Base-by-base conservation (phyloP, 2,329 filamentous ascomycete species). In the Podosphaera xanthii region DNA sequence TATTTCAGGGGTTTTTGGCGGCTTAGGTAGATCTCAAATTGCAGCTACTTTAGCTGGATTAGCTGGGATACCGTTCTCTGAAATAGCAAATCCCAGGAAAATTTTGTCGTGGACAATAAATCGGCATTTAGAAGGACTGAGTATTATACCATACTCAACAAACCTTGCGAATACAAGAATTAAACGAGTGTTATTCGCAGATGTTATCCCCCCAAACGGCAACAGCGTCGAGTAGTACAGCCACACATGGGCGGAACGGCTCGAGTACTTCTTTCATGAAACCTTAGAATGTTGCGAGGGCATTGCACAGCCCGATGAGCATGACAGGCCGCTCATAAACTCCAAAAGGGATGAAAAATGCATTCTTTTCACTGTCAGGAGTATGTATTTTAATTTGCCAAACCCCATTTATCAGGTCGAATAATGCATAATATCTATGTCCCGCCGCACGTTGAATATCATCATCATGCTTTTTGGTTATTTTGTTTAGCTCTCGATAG, bases 401-500 rank as follows among this genome's bases (percentile, higher is more conserved):
- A 31, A 54, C 33, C 10, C 50, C 33, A n/a, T 54, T 54, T 12
- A 34, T 31, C 2, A 54, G 50, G 50, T 54, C 50, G 3, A 54
- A n/a, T 12, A 34, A 54, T 34, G 50, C 50, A 35, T 54, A 54
- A 10, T 36, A 54, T 31, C 35, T 34, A 31, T 54, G 50, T 33
- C 50, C 50, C 35, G 50, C 22, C 22, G 9, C 50, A 40, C 6
- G 36, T 40, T 40, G 1, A 10, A 40, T 40, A 6, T 40, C 36
- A 10, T 40, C 36, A 40, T 22, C 52, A 36, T 55, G 34, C n/a
- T 55, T 55, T 14, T 55, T 55, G 5, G 52, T 55, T 3, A 55
- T 38, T 5, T 55, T 55, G 10, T 55, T 55, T 1, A 55, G n/a
- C 34, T 38, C 52, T 1, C 52, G 1, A 22, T 55, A 55, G 10